Evolutionary conservation across 768 basidiomycete species (phyloP).

Genomic region (Pluteus cervinus): DNA sequence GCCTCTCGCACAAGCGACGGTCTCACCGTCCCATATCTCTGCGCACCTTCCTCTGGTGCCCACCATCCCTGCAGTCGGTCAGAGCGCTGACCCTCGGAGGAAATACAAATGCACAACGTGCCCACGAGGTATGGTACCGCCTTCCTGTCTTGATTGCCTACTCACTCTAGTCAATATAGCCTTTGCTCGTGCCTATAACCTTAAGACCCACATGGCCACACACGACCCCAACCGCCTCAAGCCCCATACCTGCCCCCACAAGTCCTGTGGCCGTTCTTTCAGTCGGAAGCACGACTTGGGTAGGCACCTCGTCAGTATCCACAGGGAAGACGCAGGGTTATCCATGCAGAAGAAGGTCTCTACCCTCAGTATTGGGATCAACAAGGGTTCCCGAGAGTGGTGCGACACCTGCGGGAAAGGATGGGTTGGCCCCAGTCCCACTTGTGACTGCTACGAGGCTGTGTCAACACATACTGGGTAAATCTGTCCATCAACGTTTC

Average conservation of each 20-base stretch:
- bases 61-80: constrained; percentile 39
- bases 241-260: constrained; percentile 84
- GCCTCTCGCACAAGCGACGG: constrained; percentile 38
- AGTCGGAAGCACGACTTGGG: constrained; percentile 93
- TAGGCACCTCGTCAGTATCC: constrained; percentile 83
- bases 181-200: constrained; percentile 89
- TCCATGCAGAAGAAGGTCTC: constrained; percentile 31
- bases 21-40: constrained; percentile 53
- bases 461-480: constrained; percentile 43
- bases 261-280: constrained; percentile 83
- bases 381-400: constrained; percentile 57
- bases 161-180: constrained; percentile 37
- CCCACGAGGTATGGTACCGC: constrained; percentile 50
- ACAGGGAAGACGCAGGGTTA: constrained; percentile 59
- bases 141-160: constrained; percentile 4
- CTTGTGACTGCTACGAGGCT: constrained; percentile 61
- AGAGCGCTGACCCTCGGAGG: constrained; percentile 62
- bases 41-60: constrained; percentile 41
- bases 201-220: constrained; percentile 94
- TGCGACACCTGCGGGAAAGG: constrained; percentile 74
- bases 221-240: constrained; percentile 91
- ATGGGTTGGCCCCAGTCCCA: constrained; percentile 44
- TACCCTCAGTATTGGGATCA: constrained; percentile 59
- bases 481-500: no score
- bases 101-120: constrained; percentile 75